These are phyloP conservation scores for Silene coronaria DNA, from an alignment of 179 eudicot genomes.

Conservation along the genomic window DNA sequence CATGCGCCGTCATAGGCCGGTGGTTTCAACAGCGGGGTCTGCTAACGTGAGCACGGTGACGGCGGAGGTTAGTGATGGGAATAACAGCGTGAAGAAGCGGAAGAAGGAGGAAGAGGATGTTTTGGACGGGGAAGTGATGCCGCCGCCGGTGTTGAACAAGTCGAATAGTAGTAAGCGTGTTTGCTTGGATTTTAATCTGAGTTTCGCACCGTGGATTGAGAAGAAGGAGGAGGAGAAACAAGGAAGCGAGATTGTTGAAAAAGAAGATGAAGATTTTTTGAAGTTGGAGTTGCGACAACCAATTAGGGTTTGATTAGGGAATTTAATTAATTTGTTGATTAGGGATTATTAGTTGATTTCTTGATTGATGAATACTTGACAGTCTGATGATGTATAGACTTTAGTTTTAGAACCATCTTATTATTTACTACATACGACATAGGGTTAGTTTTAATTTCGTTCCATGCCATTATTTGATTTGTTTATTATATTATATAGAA, in stretches of 20 bases:
- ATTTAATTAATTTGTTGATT: neutral
- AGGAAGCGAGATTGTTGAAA: conserved; percentile 26
- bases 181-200: conserved; percentile 19
- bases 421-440: neutral
- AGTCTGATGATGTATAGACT: neutral
- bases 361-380: neutral
- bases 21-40: neutral
- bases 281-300: conserved; percentile 29
- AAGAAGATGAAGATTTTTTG: conserved; percentile 21
- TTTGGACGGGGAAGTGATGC: neutral
- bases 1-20: conserved; percentile 30
- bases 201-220: conserved; percentile 16
- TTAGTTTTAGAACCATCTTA: neutral
- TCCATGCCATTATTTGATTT: neutral
- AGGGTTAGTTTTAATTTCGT: neutral
- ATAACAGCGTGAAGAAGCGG: conserved; percentile 13
- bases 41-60: conserved; percentile 19
- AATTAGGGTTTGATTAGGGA: conserved; percentile 5
- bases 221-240: neutral
- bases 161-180: conserved; percentile 21
- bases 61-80: conserved; percentile 17
- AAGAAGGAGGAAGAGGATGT: conserved; percentile 21
- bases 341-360: too few relatives aligned
- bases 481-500: neutral
- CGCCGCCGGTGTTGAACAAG: conserved; percentile 18